phyloP scores from a whole-genome alignment of 768 basidiomycete genomes.

The Cystoderma amianthinum region DNA sequence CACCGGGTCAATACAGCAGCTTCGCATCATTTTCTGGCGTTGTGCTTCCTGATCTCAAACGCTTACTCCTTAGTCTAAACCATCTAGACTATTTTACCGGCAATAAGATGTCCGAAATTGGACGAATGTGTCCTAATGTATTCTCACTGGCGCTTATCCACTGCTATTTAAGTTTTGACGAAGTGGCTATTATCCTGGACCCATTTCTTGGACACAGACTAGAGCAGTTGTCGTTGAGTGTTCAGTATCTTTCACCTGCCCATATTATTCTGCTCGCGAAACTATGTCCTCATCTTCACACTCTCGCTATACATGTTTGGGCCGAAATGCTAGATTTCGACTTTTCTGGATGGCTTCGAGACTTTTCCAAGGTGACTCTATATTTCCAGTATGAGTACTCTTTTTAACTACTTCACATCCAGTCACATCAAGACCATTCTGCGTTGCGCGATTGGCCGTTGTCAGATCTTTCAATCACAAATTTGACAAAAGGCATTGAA shows the following conservation, averaged over 20 bases:
- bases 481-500: not conserved
- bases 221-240: not conserved
- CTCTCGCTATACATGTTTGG: not conserved
- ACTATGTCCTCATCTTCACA: not conserved
- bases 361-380: not conserved
- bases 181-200: not conserved
- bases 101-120: not conserved
- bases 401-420: not conserved
- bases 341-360: not conserved
- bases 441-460: not conserved
- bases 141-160: not conserved
- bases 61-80: not conserved
- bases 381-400: not conserved
- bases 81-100: not conserved
- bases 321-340: not conserved
- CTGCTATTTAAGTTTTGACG: not conserved
- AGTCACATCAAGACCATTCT: not conserved
- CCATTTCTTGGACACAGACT: not conserved
- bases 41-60: not conserved
- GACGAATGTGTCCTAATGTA: not conserved
- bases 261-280: not conserved
- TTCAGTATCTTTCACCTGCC: not conserved
- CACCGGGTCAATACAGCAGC: not conserved
- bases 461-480: not conserved
- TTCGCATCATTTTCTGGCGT: too few species aligned